phyloP scores from a whole-genome alignment of 345 rosid genomes.

The Salix caprea region DNA sequence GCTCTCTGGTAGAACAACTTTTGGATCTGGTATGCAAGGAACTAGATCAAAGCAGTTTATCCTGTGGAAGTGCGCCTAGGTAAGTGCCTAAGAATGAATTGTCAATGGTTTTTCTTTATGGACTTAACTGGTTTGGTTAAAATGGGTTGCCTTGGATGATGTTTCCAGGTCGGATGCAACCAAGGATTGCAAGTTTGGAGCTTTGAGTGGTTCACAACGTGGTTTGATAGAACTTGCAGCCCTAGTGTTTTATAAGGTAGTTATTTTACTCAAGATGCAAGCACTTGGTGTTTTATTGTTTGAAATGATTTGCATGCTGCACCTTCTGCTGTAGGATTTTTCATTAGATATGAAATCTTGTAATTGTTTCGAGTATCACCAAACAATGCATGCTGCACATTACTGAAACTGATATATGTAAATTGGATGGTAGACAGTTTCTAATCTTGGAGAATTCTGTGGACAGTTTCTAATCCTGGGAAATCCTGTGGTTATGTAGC shows the following conservation, averaged over 20 bases:
- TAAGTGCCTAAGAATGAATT: conserved; percentile 23
- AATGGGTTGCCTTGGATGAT: conserved; percentile 11
- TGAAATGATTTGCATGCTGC: conserved; percentile 4
- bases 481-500: conserved; percentile 1
- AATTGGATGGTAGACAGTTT: neutral
- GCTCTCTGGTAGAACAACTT: conserved; percentile 68
- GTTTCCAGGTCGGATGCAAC: conserved; percentile 59
- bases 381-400: neutral
- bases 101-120: neutral
- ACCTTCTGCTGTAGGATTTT: neutral
- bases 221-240: conserved; percentile 80
- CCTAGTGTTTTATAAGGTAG: conserved; percentile 67
- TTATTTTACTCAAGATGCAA: neutral
- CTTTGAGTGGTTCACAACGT: conserved; percentile 53
- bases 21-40: conserved; percentile 75
- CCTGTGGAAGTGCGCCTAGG: conserved; percentile 48
- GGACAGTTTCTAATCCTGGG: neutral
- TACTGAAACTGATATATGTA: conserved; percentile 1
- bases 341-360: neutral
- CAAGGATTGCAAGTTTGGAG: conserved; percentile 73
- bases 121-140: conserved; percentile 12
- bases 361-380: neutral
- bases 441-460: neutral
- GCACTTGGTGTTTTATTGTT: conserved; percentile 4
- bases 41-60: conserved; percentile 63